Evolutionary conservation across 257 asterid genomes (phyloP).

Genomic region (Craterostigma plantagineum): DNA sequence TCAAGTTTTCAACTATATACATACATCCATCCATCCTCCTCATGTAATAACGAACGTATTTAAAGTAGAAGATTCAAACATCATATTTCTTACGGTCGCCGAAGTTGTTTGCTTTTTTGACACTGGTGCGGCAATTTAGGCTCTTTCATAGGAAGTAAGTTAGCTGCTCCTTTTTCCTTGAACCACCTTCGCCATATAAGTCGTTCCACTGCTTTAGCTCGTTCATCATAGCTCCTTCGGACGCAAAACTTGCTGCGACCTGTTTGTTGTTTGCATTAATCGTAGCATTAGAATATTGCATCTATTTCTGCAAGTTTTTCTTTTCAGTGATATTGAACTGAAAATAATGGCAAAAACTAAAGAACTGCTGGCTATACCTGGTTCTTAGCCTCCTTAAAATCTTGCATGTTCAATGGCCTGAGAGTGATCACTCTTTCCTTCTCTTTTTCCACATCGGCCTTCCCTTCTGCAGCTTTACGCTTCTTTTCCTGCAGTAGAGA

Average conservation of each 20-base stretch:
- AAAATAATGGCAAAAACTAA: too few relatives aligned
- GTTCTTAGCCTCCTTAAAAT: slow-evolving; percentile 56
- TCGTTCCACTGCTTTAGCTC: not conserved
- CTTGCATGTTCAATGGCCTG: slow-evolving; percentile 65
- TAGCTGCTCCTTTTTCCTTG: not conserved
- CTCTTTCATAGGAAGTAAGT: not conserved
- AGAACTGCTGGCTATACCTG: too few relatives aligned
- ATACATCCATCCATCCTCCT: too few relatives aligned
- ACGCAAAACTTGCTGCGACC: not conserved
- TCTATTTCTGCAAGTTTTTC: too few relatives aligned
- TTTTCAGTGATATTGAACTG: too few relatives aligned
- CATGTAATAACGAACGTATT: too few relatives aligned
- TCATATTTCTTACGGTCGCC: too few relatives aligned
- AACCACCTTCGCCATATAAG: not conserved
- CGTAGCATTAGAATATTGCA: too few relatives aligned
- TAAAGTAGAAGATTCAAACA: too few relatives aligned
- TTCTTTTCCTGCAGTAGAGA: slow-evolving; percentile 30
- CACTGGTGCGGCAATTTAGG: too few relatives aligned
- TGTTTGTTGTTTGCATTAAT: not conserved
- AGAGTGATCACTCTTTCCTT: slow-evolving; percentile 46
- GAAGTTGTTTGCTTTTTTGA: too few relatives aligned
- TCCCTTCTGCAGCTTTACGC: slow-evolving; percentile 17
- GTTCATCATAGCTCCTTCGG: not conserved
- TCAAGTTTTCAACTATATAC: too few relatives aligned
- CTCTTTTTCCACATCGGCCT: slow-evolving; percentile 14